phyloP scores from a whole-genome alignment of 2,329 filamentous ascomycete genomes.

The Hirsutella thompsonii region DNA sequence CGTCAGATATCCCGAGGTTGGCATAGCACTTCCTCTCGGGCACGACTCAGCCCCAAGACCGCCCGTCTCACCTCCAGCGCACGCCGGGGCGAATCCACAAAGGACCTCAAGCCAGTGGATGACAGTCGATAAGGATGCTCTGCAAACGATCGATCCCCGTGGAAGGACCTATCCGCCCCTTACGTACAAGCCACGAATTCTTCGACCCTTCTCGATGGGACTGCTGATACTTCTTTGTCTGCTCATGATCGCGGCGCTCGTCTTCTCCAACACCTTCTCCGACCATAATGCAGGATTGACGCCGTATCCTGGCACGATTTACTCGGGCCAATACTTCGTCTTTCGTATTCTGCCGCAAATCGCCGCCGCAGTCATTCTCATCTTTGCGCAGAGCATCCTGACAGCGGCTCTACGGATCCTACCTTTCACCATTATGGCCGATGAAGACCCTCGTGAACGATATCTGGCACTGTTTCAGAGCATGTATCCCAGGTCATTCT shows the following conservation, averaged over 20 bases:
- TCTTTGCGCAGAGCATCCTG: conserved; percentile 68
- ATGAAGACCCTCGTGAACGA: conserved; percentile 43
- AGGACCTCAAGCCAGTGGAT: conserved; percentile 13
- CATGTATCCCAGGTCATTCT: conserved; percentile 57
- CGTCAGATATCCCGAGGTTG: background rate
- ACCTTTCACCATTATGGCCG: conserved; percentile 68
- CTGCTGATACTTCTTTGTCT: conserved; percentile 48
- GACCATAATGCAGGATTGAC: conserved; percentile 49
- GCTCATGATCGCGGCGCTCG: conserved; percentile 58
- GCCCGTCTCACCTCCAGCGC: conserved; percentile 1
- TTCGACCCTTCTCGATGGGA: conserved; percentile 54
- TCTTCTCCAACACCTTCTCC: conserved; percentile 62
- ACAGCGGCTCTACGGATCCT: conserved; percentile 61
- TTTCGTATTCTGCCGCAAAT: conserved; percentile 78
- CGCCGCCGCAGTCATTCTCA: conserved; percentile 53
- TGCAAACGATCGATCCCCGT: conserved; percentile 23
- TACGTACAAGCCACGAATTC: conserved; percentile 56
- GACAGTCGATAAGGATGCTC: conserved; percentile 19
- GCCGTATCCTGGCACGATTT: conserved; percentile 51
- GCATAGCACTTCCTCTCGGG: background rate
- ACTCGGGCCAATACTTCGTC: conserved; percentile 66
- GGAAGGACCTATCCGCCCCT: conserved; percentile 35
- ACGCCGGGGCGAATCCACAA: conserved; percentile 2
- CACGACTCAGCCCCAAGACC: background rate
- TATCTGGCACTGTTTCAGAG: conserved; percentile 54